These are phyloP conservation scores for Iris pallida DNA, from an alignment of 116 monocot genomes.

Conservation along the genomic window DNA sequence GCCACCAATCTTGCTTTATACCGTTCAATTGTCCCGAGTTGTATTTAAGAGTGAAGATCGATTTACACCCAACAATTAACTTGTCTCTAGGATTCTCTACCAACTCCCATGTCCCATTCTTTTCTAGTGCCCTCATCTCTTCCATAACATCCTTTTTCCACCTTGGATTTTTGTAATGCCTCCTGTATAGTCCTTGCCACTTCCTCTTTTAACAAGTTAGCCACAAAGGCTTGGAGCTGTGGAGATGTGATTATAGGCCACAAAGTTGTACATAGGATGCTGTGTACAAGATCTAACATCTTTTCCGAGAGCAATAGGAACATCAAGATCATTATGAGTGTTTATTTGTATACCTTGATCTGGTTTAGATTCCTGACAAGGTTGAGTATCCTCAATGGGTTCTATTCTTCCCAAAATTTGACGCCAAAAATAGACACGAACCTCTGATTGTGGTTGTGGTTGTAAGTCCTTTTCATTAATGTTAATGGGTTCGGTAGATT, in stretches of 20 bases:
- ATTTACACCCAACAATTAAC: neutral
- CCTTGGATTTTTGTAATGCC: neutral
- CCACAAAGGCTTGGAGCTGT: neutral
- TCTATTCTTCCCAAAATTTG: neutral
- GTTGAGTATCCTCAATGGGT: neutral
- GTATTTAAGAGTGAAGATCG: neutral
- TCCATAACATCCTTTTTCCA: neutral
- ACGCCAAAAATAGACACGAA: neutral
- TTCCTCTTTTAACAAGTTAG: neutral
- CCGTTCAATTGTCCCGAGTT: neutral
- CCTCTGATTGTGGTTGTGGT: neutral
- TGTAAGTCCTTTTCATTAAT: no score
- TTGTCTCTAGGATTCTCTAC: neutral
- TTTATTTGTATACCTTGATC: neutral
- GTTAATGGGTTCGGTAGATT: no score
- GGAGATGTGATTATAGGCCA: neutral
- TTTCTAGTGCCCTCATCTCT: neutral
- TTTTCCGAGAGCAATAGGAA: neutral
- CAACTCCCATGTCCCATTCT: neutral
- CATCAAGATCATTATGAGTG: neutral
- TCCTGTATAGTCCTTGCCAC: neutral
- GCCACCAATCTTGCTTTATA: neutral
- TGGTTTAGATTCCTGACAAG: neutral
- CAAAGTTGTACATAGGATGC: neutral
- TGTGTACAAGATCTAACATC: conserved; percentile 1